A percentile compares a stretch with the other conserved stretches of the same genome.
Evolutionary conservation across 208 protist genomes (phyloP).

Genomic region (Endotrypanum monterogeii): DNA sequence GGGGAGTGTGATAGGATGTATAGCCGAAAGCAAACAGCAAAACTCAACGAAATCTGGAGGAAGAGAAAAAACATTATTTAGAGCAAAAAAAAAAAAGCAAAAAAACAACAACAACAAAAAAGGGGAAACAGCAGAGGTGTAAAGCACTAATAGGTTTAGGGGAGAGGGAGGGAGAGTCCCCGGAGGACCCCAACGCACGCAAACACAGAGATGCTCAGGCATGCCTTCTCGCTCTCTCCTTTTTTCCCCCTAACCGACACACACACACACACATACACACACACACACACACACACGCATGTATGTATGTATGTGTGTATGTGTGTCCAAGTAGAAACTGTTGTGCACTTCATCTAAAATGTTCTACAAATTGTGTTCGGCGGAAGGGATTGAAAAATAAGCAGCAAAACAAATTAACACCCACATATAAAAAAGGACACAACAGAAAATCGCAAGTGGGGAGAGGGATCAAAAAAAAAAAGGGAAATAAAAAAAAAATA

Average conservation of each 20-base stretch:
- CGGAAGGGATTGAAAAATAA: not conserved
- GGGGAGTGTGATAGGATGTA: too few relatives aligned
- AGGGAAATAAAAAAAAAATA: not conserved
- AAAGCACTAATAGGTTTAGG: too few relatives aligned
- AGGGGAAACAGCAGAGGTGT: too few relatives aligned
- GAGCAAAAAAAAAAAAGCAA: too few relatives aligned
- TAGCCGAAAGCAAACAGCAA: too few relatives aligned
- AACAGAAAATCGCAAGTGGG: not conserved
- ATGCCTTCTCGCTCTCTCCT: not conserved
- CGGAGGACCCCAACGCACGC: not conserved
- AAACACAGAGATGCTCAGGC: not conserved
- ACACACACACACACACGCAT: not conserved
- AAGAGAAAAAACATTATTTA: too few relatives aligned
- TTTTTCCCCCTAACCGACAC: not conserved
- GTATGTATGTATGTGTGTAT: not conserved
- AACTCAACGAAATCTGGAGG: too few relatives aligned
- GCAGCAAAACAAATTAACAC: not conserved
- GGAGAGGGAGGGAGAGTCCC: too few relatives aligned
- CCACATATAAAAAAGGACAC: not conserved
- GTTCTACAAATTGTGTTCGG: not conserved
- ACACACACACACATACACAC: too few relatives aligned
- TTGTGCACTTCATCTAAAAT: too few relatives aligned
- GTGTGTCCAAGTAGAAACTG: not conserved
- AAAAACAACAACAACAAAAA: too few relatives aligned
- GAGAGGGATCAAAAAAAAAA: not conserved